phyloP scores from a whole-genome alignment of 371 early-diverging fungal genomes.

The Mucor mucedo region DNA sequence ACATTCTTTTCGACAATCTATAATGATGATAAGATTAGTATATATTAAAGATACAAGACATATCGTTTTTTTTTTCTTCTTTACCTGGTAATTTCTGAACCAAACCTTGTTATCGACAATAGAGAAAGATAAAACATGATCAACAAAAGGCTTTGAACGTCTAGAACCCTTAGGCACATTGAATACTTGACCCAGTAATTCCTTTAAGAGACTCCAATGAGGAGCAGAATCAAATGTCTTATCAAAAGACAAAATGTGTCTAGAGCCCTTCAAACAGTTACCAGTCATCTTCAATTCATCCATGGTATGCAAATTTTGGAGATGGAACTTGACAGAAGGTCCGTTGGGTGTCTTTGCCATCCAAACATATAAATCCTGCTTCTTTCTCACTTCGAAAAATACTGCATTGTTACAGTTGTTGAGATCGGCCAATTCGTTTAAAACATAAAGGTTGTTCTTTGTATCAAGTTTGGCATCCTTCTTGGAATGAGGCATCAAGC shows the following conservation, averaged over 20 bases:
- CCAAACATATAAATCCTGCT: slow-evolving; percentile 96
- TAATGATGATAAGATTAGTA: slow-evolving; percentile 3
- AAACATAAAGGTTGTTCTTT: slow-evolving; percentile 83
- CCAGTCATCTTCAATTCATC: slow-evolving; percentile 97
- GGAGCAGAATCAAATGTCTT: slow-evolving; percentile 84
- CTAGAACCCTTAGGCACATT: slow-evolving; percentile 88
- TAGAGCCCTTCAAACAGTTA: slow-evolving; percentile 96
- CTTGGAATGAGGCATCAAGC: slow-evolving; percentile 92
- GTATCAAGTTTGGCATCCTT: slow-evolving; percentile 94
- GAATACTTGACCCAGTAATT: slow-evolving; percentile 89
- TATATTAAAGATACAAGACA: background rate
- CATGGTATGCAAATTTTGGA: slow-evolving; percentile 97
- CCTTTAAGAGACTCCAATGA: slow-evolving; percentile 87
- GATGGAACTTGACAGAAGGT: slow-evolving; percentile 93
- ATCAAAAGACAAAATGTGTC: slow-evolving; percentile 94
- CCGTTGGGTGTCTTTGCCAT: slow-evolving; percentile 94
- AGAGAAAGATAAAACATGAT: slow-evolving; percentile 91
- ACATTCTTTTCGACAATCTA: slow-evolving; percentile 60
- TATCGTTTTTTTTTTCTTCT: background rate
- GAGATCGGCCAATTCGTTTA: slow-evolving; percentile 95
- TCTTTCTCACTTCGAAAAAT: slow-evolving; percentile 93
- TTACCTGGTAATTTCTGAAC: slow-evolving; percentile 95
- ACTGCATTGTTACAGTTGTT: slow-evolving; percentile 97
- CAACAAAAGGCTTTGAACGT: slow-evolving; percentile 94
- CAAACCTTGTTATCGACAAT: slow-evolving; percentile 91